A percentile compares a stretch with the other conserved stretches of the same genome.
These are phyloP conservation scores for Trebouxia sp. DNA, from an alignment of 139 green algal species.

Conservation along the genomic window DNA sequence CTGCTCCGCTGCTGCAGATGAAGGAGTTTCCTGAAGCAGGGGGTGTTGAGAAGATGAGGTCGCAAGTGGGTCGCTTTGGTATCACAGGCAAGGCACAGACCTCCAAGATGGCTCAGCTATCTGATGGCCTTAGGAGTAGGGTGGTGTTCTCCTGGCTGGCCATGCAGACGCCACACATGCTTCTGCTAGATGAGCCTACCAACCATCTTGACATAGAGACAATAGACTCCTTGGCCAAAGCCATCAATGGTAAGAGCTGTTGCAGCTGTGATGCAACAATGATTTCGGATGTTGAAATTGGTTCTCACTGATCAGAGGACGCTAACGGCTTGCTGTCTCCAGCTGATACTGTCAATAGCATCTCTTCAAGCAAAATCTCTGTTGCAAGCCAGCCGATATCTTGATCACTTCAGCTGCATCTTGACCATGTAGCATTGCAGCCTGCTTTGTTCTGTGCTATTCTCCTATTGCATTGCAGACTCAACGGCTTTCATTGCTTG, in stretches of 20 bases:
- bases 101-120: conserved; percentile 80
- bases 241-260: conserved; percentile 71
- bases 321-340: too few species aligned
- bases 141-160: conserved; percentile 93
- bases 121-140: conserved; percentile 87
- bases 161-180: conserved; percentile 84
- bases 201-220: conserved; percentile 97
- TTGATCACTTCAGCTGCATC: background rate
- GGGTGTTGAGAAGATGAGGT: conserved; percentile 73
- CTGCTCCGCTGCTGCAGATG: conserved; percentile 35
- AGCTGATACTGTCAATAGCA: too few species aligned
- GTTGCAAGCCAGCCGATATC: too few species aligned
- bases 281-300: background rate
- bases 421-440: too few species aligned
- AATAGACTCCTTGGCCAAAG: conserved; percentile 92
- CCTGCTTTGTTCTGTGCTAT: too few species aligned
- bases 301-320: too few species aligned
- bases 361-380: too few species aligned
- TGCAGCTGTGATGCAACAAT: background rate
- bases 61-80: conserved; percentile 69
- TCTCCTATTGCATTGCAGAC: too few species aligned
- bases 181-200: conserved; percentile 87
- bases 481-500: background rate
- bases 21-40: conserved; percentile 51
- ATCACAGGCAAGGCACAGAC: conserved; percentile 80